Evolutionary conservation across 1,139 yeast genomes (phyloP).

Genomic region (Yamadazyma oceani): DNA sequence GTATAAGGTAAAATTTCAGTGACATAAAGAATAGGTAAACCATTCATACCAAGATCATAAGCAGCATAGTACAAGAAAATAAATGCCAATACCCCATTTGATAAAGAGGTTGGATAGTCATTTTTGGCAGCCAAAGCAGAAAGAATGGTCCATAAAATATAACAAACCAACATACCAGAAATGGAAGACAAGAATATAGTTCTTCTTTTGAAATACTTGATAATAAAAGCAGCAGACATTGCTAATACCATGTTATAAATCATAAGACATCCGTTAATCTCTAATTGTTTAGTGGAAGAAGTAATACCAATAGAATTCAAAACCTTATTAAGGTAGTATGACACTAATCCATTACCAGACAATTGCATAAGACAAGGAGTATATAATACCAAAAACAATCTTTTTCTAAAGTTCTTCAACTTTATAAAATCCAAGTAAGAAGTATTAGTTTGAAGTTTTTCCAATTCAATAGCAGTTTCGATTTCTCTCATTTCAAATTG

Average conservation of each 20-base stretch:
- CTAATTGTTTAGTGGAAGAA: conserved; percentile 39
- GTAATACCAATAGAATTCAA: conserved; percentile 51
- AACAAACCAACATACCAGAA: conserved; percentile 36
- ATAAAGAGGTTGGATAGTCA: conserved; percentile 33
- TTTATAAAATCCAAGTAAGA: conserved; percentile 60
- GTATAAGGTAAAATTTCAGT: conserved; percentile 46
- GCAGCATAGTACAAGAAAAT: conserved; percentile 41
- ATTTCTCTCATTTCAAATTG: conserved; percentile 17
- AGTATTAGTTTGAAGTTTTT: conserved; percentile 32
- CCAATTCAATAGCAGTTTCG: conserved; percentile 10
- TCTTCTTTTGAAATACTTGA: conserved; percentile 42
- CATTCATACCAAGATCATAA: conserved; percentile 58
- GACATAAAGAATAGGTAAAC: conserved; percentile 55
- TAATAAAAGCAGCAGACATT: conserved; percentile 27
- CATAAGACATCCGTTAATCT: conserved; percentile 48
- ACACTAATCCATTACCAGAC: conserved; percentile 53
- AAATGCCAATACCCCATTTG: conserved; percentile 46
- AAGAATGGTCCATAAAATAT: conserved; percentile 39
- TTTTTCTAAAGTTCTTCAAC: conserved; percentile 40
- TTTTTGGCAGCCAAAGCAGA: conserved; percentile 37
- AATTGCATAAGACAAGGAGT: conserved; percentile 44
- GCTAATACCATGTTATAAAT: conserved; percentile 41
- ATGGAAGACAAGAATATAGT: conserved; percentile 41
- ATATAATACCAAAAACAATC: conserved; percentile 38
- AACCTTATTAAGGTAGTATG: conserved; percentile 50